Conservation (phyloP, 768 basidiomycete genomes). For the Collybia sp. region DNA sequence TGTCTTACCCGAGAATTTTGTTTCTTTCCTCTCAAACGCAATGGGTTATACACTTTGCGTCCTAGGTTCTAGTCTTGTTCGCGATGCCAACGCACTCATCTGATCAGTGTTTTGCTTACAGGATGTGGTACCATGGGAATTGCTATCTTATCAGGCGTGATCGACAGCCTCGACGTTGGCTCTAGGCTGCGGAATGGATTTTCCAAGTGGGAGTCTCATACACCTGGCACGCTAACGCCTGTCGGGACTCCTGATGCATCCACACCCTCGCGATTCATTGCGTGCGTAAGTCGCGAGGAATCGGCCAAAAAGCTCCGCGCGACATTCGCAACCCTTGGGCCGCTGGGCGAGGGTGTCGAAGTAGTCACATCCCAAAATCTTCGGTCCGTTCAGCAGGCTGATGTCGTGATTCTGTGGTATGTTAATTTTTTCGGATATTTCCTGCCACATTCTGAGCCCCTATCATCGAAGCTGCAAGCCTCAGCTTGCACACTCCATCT, state of each 20-base stretch:
- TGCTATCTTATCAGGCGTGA: slow-evolving; percentile 89
- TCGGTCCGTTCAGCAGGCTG: slow-evolving; percentile 61
- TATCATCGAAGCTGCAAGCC: slow-evolving; percentile 78
- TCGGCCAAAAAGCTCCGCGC: slow-evolving; percentile 61
- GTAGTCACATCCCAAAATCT: slow-evolving; percentile 70
- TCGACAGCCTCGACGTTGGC: slow-evolving; percentile 67
- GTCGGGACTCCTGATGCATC: slow-evolving; percentile 57
- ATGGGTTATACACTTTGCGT: slow-evolving; percentile 96
- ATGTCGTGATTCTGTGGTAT: slow-evolving; percentile 89
- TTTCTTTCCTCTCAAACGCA: slow-evolving; percentile 8
- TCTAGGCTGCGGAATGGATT: slow-evolving; percentile 15
- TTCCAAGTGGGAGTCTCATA: slow-evolving; percentile 39
- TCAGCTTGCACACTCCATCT: slow-evolving; percentile 72
- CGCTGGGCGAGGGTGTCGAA: slow-evolving; percentile 63
- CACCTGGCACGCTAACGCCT: slow-evolving; percentile 73
- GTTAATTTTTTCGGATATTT: not conserved
- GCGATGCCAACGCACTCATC: slow-evolving; percentile 3
- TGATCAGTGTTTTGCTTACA: slow-evolving; percentile 22
- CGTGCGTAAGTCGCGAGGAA: slow-evolving; percentile 81
- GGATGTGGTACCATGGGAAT: slow-evolving; percentile 99
- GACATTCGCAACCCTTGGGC: slow-evolving; percentile 55
- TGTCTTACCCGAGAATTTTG: slow-evolving; percentile 3
- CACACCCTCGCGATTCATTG: slow-evolving; percentile 75
- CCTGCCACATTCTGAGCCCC: not conserved
- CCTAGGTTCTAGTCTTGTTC: slow-evolving; percentile 46